phyloP scores from a whole-genome alignment of 2,329 filamentous ascomycete genomes.

The Sphaerulina musiva region DNA sequence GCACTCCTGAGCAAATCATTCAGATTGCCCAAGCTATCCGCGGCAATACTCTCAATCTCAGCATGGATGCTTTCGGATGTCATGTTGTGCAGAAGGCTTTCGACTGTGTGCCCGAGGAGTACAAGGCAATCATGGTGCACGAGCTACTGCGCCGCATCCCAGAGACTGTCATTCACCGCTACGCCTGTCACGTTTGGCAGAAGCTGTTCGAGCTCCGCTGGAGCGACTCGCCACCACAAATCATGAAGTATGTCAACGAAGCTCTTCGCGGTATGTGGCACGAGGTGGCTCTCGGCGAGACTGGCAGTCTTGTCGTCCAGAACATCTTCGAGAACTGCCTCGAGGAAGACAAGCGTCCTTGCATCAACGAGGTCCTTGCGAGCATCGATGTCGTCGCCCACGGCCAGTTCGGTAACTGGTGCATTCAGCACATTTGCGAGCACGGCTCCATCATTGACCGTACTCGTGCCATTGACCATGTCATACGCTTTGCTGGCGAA shows the following conservation, averaged over 20 bases:
- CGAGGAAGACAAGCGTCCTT: conserved; percentile 97
- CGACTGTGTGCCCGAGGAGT: conserved; percentile 92
- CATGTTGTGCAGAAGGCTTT: conserved; percentile 99
- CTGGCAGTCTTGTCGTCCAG: conserved; percentile 93
- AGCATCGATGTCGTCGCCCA: conserved; percentile 96
- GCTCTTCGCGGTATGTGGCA: conserved; percentile 96
- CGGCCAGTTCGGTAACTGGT: conserved; percentile 99
- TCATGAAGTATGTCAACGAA: conserved; percentile 98
- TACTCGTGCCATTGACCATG: conserved; percentile 88
- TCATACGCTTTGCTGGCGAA: conserved; percentile 85
- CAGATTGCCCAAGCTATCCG: conserved; percentile 91
- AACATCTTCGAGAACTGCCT: conserved; percentile 99
- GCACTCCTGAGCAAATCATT: conserved; percentile 87
- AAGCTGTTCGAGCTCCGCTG: conserved; percentile 97
- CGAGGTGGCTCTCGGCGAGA: conserved; percentile 93
- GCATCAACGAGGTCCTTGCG: conserved; percentile 89
- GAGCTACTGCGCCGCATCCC: conserved; percentile 91
- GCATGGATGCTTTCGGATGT: conserved; percentile 97
- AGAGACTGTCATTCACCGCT: conserved; percentile 96
- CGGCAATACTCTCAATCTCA: conserved; percentile 86
- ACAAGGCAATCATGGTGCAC: conserved; percentile 98
- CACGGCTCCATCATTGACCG: conserved; percentile 88
- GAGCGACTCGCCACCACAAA: conserved; percentile 89
- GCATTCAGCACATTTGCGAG: conserved; percentile 98
- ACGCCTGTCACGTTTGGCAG: conserved; percentile 99